These are phyloP conservation scores for Microstroma glucosiphilum DNA, from an alignment of 1,284 basidiomycete species.

Conservation along the genomic window DNA sequence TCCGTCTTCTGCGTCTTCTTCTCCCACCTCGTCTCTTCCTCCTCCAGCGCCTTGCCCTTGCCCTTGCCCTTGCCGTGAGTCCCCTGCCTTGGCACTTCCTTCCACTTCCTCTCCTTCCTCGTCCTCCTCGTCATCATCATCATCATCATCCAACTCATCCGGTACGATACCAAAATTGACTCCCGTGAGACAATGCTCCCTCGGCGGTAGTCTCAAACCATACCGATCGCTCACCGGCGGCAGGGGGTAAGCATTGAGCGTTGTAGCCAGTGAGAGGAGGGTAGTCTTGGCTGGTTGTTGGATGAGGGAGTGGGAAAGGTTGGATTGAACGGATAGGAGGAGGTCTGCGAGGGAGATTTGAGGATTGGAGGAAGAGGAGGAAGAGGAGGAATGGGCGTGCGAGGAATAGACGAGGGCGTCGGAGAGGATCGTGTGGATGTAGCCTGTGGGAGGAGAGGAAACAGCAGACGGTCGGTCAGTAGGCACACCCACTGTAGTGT, in stretches of 20 bases:
- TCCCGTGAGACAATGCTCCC: conserved; percentile 74
- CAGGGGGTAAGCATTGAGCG: conserved; percentile 80
- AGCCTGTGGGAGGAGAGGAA: conserved; percentile 53
- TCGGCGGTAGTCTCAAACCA: conserved; percentile 78
- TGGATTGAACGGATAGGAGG: conserved; percentile 79
- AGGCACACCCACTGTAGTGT: too few relatives aligned
- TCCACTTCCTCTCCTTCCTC: conserved; percentile 16
- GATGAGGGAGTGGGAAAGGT: conserved; percentile 89
- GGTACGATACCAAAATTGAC: conserved; percentile 91
- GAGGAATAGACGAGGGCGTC: conserved; percentile 89
- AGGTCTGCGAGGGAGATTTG: conserved; percentile 74
- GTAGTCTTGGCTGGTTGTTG: conserved; percentile 73
- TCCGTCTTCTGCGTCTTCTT: conserved; percentile 12
- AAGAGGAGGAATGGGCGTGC: conserved; percentile 60
- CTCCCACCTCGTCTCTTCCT: conserved; percentile 2
- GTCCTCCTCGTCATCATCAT: conserved; percentile 21
- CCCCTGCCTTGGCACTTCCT: conserved; percentile 8
- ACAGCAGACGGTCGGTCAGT: not conserved
- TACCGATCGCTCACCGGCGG: conserved; percentile 91
- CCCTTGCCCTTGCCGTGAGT: conserved; percentile 3
- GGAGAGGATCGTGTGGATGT: conserved; percentile 81
- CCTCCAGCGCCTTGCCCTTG: conserved; percentile 2
- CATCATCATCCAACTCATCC: conserved; percentile 14
- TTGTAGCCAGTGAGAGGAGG: conserved; percentile 75
- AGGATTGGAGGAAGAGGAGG: conserved; percentile 14